These are phyloP conservation scores for Aspergillus indologenus DNA, from an alignment of 495 filamentous ascomycete genomes.

Conservation along the genomic window DNA sequence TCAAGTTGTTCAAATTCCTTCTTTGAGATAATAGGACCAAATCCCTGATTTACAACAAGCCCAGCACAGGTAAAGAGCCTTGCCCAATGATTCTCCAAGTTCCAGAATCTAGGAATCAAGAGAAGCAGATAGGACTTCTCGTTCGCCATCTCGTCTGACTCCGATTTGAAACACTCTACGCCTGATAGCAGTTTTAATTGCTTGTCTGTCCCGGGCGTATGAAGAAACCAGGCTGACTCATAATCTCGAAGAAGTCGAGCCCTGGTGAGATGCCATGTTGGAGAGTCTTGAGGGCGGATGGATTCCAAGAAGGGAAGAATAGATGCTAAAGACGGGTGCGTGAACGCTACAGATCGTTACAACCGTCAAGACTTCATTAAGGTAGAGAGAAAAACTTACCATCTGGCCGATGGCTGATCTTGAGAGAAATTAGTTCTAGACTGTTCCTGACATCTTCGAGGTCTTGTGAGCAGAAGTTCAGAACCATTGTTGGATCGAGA, in stretches of 20 bases:
- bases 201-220: neutral
- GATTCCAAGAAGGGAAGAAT: neutral
- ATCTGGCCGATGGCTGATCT: neutral
- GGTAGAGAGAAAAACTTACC: neutral
- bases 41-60: neutral
- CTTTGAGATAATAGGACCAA: neutral
- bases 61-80: neutral
- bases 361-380: neutral
- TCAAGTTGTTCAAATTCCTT: neutral
- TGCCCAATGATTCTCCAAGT: neutral
- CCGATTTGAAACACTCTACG: neutral
- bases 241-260: neutral
- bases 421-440: neutral
- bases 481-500: neutral
- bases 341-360: neutral
- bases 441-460: neutral
- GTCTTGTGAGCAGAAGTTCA: neutral
- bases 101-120: neutral
- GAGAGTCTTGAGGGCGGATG: neutral
- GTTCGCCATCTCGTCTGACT: neutral
- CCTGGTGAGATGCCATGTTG: neutral
- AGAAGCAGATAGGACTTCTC: neutral
- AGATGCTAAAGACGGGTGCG: neutral
- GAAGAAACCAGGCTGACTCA: neutral
- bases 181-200: neutral